Evolutionary conservation across 2,329 filamentous ascomycete genomes (phyloP).

Genomic region (Fusarium sublunatum): DNA sequence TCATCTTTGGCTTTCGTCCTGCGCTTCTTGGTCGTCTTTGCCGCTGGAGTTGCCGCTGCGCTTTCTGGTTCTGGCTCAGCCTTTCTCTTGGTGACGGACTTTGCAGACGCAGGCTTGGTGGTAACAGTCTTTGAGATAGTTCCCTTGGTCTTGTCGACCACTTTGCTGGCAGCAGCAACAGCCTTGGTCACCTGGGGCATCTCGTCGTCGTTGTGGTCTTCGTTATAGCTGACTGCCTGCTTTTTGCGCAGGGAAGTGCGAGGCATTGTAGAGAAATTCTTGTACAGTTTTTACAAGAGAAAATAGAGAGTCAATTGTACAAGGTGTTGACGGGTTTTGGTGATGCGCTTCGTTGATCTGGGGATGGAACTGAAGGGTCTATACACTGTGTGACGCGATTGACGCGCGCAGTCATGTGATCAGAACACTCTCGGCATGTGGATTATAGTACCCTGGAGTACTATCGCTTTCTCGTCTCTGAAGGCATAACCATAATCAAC

Average conservation of each 20-base stretch:
- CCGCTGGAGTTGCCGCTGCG: conserved; percentile 34
- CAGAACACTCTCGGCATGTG: neutral
- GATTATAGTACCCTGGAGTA: neutral
- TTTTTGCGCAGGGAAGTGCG: conserved; percentile 51
- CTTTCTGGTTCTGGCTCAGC: conserved; percentile 41
- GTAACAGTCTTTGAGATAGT: conserved; percentile 33
- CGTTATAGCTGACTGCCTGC: conserved; percentile 49
- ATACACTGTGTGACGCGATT: conserved; percentile 33
- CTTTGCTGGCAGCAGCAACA: conserved; percentile 38
- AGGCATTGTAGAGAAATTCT: conserved; percentile 45
- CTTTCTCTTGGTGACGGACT: conserved; percentile 50
- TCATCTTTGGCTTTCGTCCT: conserved; percentile 55
- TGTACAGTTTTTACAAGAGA: neutral
- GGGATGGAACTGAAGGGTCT: neutral
- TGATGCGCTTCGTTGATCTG: neutral
- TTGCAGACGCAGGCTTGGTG: conserved; percentile 41
- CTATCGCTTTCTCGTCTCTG: neutral
- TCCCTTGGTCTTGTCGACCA: conserved; percentile 46
- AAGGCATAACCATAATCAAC: neutral
- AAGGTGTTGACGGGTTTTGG: neutral
- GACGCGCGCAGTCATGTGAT: conserved; percentile 43
- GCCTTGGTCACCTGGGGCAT: conserved; percentile 31
- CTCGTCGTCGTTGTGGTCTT: conserved; percentile 41
- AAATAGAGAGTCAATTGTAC: neutral
- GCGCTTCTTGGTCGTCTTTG: conserved; percentile 57